Conservation (phyloP, 306 rosid genomes). For the Arachis stenosperma region DNA sequence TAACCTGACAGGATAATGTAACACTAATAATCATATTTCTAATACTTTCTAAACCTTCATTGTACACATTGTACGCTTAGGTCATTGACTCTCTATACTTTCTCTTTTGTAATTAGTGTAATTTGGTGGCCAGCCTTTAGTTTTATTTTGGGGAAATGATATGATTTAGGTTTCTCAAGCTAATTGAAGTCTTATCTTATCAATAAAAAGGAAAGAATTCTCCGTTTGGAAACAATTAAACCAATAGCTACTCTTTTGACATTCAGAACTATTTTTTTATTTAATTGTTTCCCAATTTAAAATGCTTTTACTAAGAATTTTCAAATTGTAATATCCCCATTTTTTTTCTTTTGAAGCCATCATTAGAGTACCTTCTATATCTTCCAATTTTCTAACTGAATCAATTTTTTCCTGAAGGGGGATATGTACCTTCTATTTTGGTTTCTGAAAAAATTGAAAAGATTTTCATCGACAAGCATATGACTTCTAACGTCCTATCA, state of each 20-base stretch:
- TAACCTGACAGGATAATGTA: too few species aligned
- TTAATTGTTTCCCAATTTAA: conserved; percentile 26
- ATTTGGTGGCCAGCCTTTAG: background rate
- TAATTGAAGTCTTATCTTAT: too few species aligned
- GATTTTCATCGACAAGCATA: conserved; percentile 1
- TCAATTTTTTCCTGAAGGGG: background rate
- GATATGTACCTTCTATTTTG: background rate
- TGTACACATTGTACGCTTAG: too few species aligned
- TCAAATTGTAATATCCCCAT: conserved; percentile 20
- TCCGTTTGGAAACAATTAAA: conserved; percentile 19
- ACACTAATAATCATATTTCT: too few species aligned
- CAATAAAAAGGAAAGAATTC: too few species aligned
- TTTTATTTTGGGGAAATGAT: conserved; percentile 6
- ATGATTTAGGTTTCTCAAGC: background rate
- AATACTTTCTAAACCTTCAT: too few species aligned
- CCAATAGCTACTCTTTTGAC: conserved; percentile 23
- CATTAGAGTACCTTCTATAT: background rate
- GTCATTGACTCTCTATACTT: too few species aligned
- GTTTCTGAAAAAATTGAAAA: background rate
- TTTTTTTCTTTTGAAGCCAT: background rate
- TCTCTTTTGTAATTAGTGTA: too few species aligned
- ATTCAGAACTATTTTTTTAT: conserved; percentile 10
- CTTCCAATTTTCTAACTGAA: background rate
- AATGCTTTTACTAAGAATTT: conserved; percentile 31
- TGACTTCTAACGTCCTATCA: conserved; percentile 30